Base-by-base conservation (phyloP, 768 basidiomycete species). In the Tricholoma hemisulphureum region DNA sequence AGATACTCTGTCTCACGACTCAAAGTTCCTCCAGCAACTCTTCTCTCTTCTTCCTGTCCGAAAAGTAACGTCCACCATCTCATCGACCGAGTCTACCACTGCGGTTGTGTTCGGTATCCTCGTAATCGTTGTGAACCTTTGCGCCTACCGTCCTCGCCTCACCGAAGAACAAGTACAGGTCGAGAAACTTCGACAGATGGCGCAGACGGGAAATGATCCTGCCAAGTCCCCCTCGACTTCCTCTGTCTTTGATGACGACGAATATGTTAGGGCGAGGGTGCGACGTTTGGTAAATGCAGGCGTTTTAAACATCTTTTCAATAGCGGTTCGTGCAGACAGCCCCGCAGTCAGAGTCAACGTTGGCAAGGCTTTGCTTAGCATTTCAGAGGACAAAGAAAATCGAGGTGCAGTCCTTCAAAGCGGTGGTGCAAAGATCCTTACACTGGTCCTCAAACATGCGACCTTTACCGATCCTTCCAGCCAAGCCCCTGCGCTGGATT, bases 81-180 rank as follows among this genome's bases (percentile, higher is more conserved):
- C 58, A 37, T 66, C 67, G 34, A 41, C 61, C 18, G 70, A 74
- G 46, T 67, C 66, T 10, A 79, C 78, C 37, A 74, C 82, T 21
- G 80, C 87, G 1, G 74, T 91, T 5, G 73, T 88, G 29, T 98
- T 91, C 61, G 95, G 95, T 6, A 70, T 93, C 41, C 80, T 90
- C 26, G 78, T 85, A 52, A 86, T 95, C 61, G 80, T 93, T 49
- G 73, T 80, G 60, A 95, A 97, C 67, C 69, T 97, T 34, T 86
- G 86, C 46, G 74, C 80, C 10, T 89, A 89, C 67, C 85, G 81
- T 51, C 87, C 88, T 7, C 83, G 78, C 11, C 74, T 94, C 20
- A 88, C 82, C 7, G 85, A 90, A 52, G 94, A 97, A 69, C 87
- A 96, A 66, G 77, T 80, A 28, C 93, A 97, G 66, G 80, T 96